These are phyloP conservation scores for Streptanthus diversifolius DNA, from an alignment of 345 rosid genomes.

Conservation along the genomic window DNA sequence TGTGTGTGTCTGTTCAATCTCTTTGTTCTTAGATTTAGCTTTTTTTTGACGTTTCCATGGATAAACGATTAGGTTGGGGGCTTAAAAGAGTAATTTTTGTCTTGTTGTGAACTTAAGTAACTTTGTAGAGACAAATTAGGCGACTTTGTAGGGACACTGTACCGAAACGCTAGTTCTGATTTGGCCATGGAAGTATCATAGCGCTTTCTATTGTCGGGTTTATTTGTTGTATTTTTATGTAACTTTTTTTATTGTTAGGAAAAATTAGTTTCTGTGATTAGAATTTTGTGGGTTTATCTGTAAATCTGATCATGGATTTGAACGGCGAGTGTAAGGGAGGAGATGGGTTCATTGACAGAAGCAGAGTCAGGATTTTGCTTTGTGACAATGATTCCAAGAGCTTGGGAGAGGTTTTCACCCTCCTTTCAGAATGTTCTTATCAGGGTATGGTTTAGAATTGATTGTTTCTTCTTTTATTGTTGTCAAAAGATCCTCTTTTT, in stretches of 20 bases:
- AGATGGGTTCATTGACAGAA: slow-evolving; percentile 87
- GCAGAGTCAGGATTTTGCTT: slow-evolving; percentile 95
- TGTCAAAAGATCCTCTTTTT: slow-evolving; percentile 4
- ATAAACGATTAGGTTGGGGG: slow-evolving; percentile 8
- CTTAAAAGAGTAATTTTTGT: slow-evolving; percentile 8
- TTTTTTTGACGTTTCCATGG: slow-evolving; percentile 9
- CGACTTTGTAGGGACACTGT: slow-evolving; percentile 18
- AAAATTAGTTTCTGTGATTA: slow-evolving; percentile 18
- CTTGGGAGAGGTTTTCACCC: slow-evolving; percentile 65
- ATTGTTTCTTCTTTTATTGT: neutral
- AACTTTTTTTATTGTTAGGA: neutral
- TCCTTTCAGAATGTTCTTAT: slow-evolving; percentile 87
- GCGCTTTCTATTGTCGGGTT: slow-evolving; percentile 17
- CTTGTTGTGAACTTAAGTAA: slow-evolving; percentile 5
- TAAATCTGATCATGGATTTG: slow-evolving; percentile 51
- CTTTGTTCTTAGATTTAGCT: slow-evolving; percentile 10
- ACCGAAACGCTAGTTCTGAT: slow-evolving; percentile 21
- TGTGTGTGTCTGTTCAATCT: neutral
- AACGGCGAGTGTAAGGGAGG: slow-evolving; percentile 57
- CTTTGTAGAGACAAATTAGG: slow-evolving; percentile 15
- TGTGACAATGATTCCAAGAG: slow-evolving; percentile 83
- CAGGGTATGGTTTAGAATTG: slow-evolving; percentile 49
- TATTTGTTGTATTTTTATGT: slow-evolving; percentile 2
- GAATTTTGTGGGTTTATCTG: slow-evolving; percentile 19
- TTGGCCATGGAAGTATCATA: slow-evolving; percentile 44